Conservation (phyloP, 495 filamentous ascomycete genomes). For the Penicillium simplicissimum region DNA sequence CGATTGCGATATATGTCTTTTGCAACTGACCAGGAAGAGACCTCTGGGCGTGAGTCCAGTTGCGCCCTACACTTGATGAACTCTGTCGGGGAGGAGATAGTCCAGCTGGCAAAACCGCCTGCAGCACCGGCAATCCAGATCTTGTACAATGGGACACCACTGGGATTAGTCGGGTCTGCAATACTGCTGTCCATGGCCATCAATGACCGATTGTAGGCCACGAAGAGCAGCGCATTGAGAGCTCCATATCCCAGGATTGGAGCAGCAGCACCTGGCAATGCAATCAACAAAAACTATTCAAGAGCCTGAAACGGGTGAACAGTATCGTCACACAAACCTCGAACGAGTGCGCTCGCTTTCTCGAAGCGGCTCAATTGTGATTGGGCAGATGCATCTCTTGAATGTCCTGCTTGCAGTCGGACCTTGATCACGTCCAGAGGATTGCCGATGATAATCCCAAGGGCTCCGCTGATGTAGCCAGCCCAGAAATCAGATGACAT, state of each 20-base stretch:
- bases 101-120: slow-evolving; percentile 78
- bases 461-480: slow-evolving; percentile 80
- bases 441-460: slow-evolving; percentile 83
- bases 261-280: slow-evolving; percentile 64
- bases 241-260: slow-evolving; percentile 86
- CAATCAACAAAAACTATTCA: background rate
- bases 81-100: slow-evolving; percentile 81
- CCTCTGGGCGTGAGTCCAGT: slow-evolving; percentile 43
- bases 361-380: slow-evolving; percentile 43
- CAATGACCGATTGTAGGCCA: slow-evolving; percentile 78
- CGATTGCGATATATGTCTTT: slow-evolving; percentile 58
- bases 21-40: slow-evolving; percentile 61
- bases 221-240: slow-evolving; percentile 84
- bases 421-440: slow-evolving; percentile 87
- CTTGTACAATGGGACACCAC: slow-evolving; percentile 39
- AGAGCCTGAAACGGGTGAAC: background rate
- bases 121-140: slow-evolving; percentile 75
- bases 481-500: slow-evolving; percentile 89
- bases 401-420: slow-evolving; percentile 64
- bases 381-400: slow-evolving; percentile 22
- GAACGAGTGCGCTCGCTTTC: slow-evolving; percentile 44
- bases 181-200: slow-evolving; percentile 52
- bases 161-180: slow-evolving; percentile 41
- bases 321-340: slow-evolving; percentile 37
- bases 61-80: slow-evolving; percentile 86